phyloP scores from a whole-genome alignment of 1,284 basidiomycete genomes.

The Acaromyces ingoldii region DNA sequence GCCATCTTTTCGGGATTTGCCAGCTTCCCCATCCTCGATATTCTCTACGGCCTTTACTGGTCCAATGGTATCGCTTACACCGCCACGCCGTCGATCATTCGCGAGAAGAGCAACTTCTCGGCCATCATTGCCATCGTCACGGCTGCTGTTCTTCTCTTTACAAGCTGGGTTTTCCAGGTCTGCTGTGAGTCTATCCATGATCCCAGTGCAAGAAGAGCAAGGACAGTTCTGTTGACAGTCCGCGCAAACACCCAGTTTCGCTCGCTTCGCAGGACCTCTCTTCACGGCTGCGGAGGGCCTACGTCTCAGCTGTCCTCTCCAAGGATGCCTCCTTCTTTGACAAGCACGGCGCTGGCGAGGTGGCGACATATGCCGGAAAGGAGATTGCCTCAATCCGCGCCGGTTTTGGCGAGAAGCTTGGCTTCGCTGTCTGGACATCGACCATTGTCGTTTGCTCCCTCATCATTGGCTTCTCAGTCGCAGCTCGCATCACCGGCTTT shows the following conservation, averaged over 20 bases:
- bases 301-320: constrained; percentile 52
- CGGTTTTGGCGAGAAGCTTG: constrained; percentile 53
- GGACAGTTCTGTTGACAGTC: constrained; percentile 14
- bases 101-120: constrained; percentile 25
- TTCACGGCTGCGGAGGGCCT: constrained; percentile 48
- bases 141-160: constrained; percentile 30
- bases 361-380: constrained; percentile 51
- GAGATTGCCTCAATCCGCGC: constrained; percentile 52
- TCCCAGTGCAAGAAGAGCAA: too few relatives aligned
- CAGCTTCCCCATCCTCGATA: constrained; percentile 34
- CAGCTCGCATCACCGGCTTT: constrained; percentile 53
- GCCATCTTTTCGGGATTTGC: constrained; percentile 31
- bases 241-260: too few relatives aligned
- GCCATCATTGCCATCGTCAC: constrained; percentile 52
- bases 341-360: constrained; percentile 53
- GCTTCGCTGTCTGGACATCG: constrained; percentile 50
- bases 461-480: constrained; percentile 51
- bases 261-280: constrained; percentile 49
- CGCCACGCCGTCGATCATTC: constrained; percentile 20
- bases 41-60: constrained; percentile 43
- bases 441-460: constrained; percentile 46
- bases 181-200: constrained; percentile 14
- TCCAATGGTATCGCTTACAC: constrained; percentile 30
- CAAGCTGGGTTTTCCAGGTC: constrained; percentile 44
- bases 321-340: constrained; percentile 55